A percentile compares a stretch with the other conserved stretches of the same genome.
Conservation (phyloP, 208 protist genomes). For the Leishmania guyanensis region DNA sequence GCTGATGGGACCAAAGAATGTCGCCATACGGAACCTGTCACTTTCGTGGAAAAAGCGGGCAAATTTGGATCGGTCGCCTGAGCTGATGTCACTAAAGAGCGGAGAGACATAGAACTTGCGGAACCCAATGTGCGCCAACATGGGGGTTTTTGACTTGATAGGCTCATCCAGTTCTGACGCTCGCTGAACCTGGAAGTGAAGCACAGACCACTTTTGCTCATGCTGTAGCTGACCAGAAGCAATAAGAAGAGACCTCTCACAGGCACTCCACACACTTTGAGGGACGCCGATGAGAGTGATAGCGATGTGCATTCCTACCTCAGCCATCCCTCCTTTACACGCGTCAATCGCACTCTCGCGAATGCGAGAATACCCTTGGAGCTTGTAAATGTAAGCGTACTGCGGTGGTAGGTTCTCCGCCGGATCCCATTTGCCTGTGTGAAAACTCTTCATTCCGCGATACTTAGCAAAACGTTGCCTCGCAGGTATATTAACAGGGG, state of each 20-base stretch:
- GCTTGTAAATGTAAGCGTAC: constrained; percentile 91
- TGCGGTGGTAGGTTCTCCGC: constrained; percentile 83
- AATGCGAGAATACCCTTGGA: constrained; percentile 84
- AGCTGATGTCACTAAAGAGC: constrained; percentile 84
- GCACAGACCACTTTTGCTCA: constrained; percentile 91
- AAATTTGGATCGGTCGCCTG: constrained; percentile 85
- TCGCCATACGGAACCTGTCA: constrained; percentile 83
- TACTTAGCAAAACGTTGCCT: constrained; percentile 90
- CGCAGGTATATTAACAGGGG: constrained; percentile 82
- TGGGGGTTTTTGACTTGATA: constrained; percentile 89
- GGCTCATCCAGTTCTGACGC: constrained; percentile 74
- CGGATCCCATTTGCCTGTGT: constrained; percentile 83
- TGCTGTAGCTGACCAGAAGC: constrained; percentile 87
- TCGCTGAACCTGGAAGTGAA: constrained; percentile 86
- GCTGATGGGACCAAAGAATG: constrained; percentile 87
- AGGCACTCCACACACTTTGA: constrained; percentile 42
- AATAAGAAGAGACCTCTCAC: constrained; percentile 56
- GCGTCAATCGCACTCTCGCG: constrained; percentile 61
- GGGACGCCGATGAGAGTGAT: constrained; percentile 76
- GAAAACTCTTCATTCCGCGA: constrained; percentile 87
- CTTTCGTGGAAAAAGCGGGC: constrained; percentile 82
- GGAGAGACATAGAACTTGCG: constrained; percentile 92
- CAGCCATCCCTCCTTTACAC: constrained; percentile 54
- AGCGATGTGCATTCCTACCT: constrained; percentile 60
- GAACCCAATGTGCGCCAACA: constrained; percentile 90